These are phyloP conservation scores for Ulota crispa DNA, from an alignment of 225 moss, liverwort and hornwort species.

Conservation along the genomic window DNA sequence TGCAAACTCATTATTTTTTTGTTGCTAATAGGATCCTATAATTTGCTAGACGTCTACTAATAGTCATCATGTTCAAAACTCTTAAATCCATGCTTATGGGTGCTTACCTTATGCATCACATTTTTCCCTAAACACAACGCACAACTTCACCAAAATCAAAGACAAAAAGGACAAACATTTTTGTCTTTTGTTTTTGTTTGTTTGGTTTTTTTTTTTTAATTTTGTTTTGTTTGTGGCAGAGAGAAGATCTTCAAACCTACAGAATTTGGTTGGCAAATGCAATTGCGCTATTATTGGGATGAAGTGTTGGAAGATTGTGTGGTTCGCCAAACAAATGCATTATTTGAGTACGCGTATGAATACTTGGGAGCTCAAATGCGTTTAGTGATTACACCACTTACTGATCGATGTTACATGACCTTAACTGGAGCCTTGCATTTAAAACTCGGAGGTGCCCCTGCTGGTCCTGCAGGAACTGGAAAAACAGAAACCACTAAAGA, in stretches of 20 bases:
- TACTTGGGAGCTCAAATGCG: slow-evolving; percentile 91
- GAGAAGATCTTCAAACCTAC: slow-evolving; percentile 74
- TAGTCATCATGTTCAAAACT: no score
- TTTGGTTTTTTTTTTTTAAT: no score
- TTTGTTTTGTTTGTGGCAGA: slow-evolving; percentile 19
- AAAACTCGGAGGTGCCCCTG: slow-evolving; percentile 88
- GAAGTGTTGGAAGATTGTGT: slow-evolving; percentile 80
- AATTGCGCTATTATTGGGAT: slow-evolving; percentile 92
- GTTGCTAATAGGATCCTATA: no score
- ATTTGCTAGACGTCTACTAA: no score
- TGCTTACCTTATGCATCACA: no score
- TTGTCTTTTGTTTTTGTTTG: no score
- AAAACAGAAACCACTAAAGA: slow-evolving; percentile 95
- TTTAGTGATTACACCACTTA: slow-evolving; percentile 85
- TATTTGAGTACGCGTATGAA: slow-evolving; percentile 79
- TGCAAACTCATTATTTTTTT: no score
- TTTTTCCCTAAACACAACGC: no score
- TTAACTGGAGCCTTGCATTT: slow-evolving; percentile 85
- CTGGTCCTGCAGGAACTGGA: slow-evolving; percentile 85
- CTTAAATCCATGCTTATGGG: no score
- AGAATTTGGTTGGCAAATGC: slow-evolving; percentile 99
- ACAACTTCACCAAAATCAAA: no score
- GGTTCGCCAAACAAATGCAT: slow-evolving; percentile 85
- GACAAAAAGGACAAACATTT: no score
- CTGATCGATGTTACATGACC: slow-evolving; percentile 94